Evolutionary conservation across 1,139 yeast species (phyloP), one percentile per base, ranked within the genome.

Genomic region (Nakaseomyces kungkrabaensis): DNA sequence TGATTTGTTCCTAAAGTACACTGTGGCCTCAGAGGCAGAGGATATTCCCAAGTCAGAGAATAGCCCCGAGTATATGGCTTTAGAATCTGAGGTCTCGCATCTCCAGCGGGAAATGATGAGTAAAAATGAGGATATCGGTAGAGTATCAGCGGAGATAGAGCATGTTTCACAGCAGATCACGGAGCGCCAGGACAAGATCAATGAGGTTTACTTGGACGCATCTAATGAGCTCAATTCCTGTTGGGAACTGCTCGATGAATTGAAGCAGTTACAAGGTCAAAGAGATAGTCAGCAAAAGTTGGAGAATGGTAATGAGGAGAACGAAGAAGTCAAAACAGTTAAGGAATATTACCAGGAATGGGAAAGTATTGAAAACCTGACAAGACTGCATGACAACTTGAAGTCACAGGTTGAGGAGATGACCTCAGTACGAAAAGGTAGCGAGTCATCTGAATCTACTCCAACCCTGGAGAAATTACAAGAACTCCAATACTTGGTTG

Each of bases 1-100:
- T 29, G 68, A 65, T 43, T 57, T 59, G 45, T 65, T 65, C 47
- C 51, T 65, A 36, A 54, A 67, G 27, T 59, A 59, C 34, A 62
- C 65, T 1, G 55, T 65, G 17, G 59, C 65, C 7, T 54, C 61
- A 3, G 50, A 58, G 10, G 56, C 55, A 13, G 46, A 53, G 7
- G 43, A 57, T 38, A 54, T 56, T 13, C 43, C 63, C 3, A 50
- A 55, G 7, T 53, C 65, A 3, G 52, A 51, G 25, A 51, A 56
- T 22, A 65, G 63, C 49, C 54, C 59, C 13, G 52, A 52, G 33
- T 59, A 51, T 46, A 49, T 53, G 27, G 46, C 52, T 11, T 47
- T 63, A 17, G 54, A 56, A 26, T 48, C 53, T 11, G 56, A 57
- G 33, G 63, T 63, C 4, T 37, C 49, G 11, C 45, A 52, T n/a